Evolutionary conservation across 148 eudicot species (phyloP), one percentile per base, ranked within the genome.

Genomic region (Amaranthus cruentus): DNA sequence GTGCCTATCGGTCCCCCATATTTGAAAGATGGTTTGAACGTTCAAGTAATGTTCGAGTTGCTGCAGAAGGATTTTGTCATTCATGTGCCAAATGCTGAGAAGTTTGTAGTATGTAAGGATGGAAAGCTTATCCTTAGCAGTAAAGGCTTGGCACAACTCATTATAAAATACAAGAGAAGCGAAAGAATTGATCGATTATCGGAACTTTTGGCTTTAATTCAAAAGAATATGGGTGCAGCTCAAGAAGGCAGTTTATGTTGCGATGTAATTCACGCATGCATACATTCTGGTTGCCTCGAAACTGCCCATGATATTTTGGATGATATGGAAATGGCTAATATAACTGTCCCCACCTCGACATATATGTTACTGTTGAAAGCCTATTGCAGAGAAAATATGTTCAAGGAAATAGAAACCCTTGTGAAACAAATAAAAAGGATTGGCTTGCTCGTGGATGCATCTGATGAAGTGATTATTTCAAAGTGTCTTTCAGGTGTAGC

Each of bases 301-400:
- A 91, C 84, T 64, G 97, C 97, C 50, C 98, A 95, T 81, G 97
- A 95, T 74, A 90, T 91, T 70, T 53, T 95, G 76, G 98, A 95
- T 70, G 98, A 95, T 76, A 81, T 91, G 83, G 86, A 84, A 57
- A 69, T 67, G 50, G 85, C 85, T 69, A 85, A 85, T 13, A 42
- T 77, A 53, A 59, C 78, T 6, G 21, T 84, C 59, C 86, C 77
- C 9, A 9, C 66, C 50, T 21, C 69, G 52, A 81, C 85, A 28
- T 90, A 95, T 81, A 73, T 72, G 75, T 81, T 81, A 54, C 81
- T 95, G 63, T 78, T 90, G 74, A 68, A 72, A 69, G 90, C 93
- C 55, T 95, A 95, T 80, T 61, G 80, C 81, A 70, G 51, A 71
- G 71, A 70, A 66, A 81, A 85, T 15, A 84, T 88, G 97, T 69